These are phyloP conservation scores for Pulveroboletus sp. DNA, from an alignment of 768 basidiomycete genomes.

Conservation along the genomic window DNA sequence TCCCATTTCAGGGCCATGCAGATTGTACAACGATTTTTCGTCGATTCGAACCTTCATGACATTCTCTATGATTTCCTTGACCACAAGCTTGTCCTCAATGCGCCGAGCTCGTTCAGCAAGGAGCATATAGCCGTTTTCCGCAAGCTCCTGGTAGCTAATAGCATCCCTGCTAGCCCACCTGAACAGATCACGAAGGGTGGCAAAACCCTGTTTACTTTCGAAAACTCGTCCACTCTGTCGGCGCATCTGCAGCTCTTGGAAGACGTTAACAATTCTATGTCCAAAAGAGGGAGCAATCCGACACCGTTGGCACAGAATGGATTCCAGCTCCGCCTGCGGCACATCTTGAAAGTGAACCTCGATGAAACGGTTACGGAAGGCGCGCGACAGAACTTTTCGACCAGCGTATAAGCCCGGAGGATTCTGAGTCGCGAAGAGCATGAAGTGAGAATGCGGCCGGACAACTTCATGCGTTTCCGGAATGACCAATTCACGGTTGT, in stretches of 20 bases:
- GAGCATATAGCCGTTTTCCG: conserved; percentile 96
- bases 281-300: conserved; percentile 93
- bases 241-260: conserved; percentile 88
- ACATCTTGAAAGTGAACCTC: conserved; percentile 98
- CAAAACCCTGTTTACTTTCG: conserved; percentile 96
- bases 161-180: conserved; percentile 94
- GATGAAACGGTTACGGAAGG: conserved; percentile 94
- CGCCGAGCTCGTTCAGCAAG: conserved; percentile 86
- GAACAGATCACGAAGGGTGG: conserved; percentile 93
- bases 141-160: conserved; percentile 85
- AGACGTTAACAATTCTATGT: conserved; percentile 84
- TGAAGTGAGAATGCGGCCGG: conserved; percentile 90
- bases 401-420: conserved; percentile 95
- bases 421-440: conserved; percentile 98
- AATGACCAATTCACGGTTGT: conserved; percentile 93
- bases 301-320: conserved; percentile 89
- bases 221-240: conserved; percentile 90
- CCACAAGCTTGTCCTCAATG: conserved; percentile 78
- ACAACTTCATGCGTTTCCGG: conserved; percentile 96
- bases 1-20: conserved; percentile 41
- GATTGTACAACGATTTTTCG: conserved; percentile 61
- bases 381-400: conserved; percentile 88
- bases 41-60: conserved; percentile 86
- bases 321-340: conserved; percentile 88
- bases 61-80: conserved; percentile 89